Evolutionary conservation across 1,284 basidiomycete species (phyloP), one percentile per base, ranked within the genome.

Genomic region (Heterobasidion parviporum): DNA sequence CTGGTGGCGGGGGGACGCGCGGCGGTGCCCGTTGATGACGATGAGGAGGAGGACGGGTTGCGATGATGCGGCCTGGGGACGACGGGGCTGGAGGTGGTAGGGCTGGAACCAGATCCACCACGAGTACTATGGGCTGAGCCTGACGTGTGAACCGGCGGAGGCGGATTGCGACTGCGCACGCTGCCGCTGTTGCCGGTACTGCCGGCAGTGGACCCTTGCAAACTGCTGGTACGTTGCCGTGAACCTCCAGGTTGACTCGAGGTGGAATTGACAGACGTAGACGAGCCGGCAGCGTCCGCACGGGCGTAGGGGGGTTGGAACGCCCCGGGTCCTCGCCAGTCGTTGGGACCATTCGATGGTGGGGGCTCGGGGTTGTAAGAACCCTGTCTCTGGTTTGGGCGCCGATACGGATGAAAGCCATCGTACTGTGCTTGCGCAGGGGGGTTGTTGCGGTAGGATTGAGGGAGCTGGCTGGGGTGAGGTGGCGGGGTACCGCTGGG

Each of bases 321-420:
- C 61, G 79, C 64, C 3, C 65, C 66, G 16, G 71, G 72, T 55
- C 68, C 66, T 45, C 79, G 77, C 77, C 80, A 79, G 55, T 82
- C 81, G 47, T 64, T 59, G 35, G 68, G 64, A 14, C 65, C 69
- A 32, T 67, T 63, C 34, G 71, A 64, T 50, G 72, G 68, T 6
- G 60, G 62, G 56, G 72, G 68, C 54, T 75, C 76, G 50, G 63
- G 65, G 51, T 63, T 62, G 53, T 67, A 65, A 15, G 69, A 67
- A 3, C 64, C 63, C 38, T 78, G 79, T 36, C 82, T 79, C 26
- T 26, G 26, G 46, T 72, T 68, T 38, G 87, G 85, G n/a, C 88
- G 81, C 57, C 87, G 85, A 76, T 90, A 90, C 52, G 88, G 87
- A 67, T 90, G 88, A 67, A 84, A 90, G 34, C 84, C 84, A 38